Evolutionary conservation across 306 rosid genomes (phyloP).

Genomic region (Begonia peltatifolia): DNA sequence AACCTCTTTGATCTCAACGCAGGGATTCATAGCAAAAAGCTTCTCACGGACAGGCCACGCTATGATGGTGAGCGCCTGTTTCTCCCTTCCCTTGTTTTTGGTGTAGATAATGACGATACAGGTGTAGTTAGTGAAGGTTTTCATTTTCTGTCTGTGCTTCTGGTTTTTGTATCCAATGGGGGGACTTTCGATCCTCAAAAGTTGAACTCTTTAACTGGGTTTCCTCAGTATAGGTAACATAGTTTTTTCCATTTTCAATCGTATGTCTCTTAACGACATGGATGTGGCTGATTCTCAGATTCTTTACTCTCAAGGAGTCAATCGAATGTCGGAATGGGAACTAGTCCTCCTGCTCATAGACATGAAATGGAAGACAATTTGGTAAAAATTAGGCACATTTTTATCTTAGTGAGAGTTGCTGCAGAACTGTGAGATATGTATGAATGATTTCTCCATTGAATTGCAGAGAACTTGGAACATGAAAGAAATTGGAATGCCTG

Average conservation of each 20-base stretch:
- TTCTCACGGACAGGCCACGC: constrained; percentile 67
- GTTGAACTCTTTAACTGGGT: too few species aligned
- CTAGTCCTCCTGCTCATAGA: constrained; percentile 25
- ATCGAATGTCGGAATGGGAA: constrained; percentile 35
- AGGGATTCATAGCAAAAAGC: constrained; percentile 55
- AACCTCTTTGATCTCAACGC: constrained; percentile 68
- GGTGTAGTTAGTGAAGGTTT: too few species aligned
- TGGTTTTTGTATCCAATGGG: too few species aligned
- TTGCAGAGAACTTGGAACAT: constrained; percentile 41
- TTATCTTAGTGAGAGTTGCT: too few species aligned
- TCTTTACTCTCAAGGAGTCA: constrained; percentile 30
- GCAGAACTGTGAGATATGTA: too few species aligned
- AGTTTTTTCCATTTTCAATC: too few species aligned
- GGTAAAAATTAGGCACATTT: constrained; percentile 25
- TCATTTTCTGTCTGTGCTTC: too few species aligned
- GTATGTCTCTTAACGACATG: too few species aligned
- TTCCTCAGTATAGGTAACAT: too few species aligned
- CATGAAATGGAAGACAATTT: constrained; percentile 52
- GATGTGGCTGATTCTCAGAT: not conserved
- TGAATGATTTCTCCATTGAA: too few species aligned
- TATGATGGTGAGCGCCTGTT: constrained; percentile 40
- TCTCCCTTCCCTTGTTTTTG: not conserved
- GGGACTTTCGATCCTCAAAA: too few species aligned
- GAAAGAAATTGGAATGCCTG: constrained; percentile 39
- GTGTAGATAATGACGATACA: too few species aligned